phyloP scores from a whole-genome alignment of 2,329 filamentous ascomycete species.

The Calonectria crousiana region DNA sequence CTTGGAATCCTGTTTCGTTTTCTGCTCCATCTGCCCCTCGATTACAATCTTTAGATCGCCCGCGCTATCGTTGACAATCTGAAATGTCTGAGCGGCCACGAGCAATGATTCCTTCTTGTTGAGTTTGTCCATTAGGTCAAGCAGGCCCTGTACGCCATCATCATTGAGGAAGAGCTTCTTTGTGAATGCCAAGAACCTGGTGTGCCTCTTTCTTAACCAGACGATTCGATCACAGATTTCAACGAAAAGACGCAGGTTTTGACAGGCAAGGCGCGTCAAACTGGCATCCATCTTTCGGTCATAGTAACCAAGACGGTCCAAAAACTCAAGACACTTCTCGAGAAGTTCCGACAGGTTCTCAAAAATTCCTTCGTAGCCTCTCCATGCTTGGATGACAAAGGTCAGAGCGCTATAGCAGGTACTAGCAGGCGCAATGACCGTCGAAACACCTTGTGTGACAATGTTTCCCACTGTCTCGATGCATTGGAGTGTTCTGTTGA shows the following conservation, averaged over 20 bases:
- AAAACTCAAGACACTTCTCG: neutral
- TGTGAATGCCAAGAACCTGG: neutral
- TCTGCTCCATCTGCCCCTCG: constrained; percentile 4
- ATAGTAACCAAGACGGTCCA: constrained; percentile 10
- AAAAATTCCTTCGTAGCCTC: constrained; percentile 10
- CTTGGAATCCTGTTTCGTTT: neutral
- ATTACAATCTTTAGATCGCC: neutral
- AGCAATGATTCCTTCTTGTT: neutral
- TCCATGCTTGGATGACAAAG: constrained; percentile 7
- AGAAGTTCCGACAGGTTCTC: neutral
- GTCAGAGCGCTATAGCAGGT: constrained; percentile 3
- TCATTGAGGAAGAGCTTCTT: constrained; percentile 13
- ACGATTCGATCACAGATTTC: constrained; percentile 9
- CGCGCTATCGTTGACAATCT: neutral
- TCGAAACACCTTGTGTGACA: constrained; percentile 48
- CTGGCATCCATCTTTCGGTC: neutral
- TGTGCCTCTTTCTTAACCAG: neutral
- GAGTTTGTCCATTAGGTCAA: neutral
- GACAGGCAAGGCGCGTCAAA: neutral
- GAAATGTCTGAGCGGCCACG: constrained; percentile 4
- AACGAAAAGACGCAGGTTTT: constrained; percentile 9
- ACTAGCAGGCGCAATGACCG: neutral
- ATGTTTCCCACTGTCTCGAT: constrained; percentile 48
- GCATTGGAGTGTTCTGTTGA: constrained; percentile 20
- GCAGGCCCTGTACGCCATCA: constrained; percentile 7